phyloP scores from a whole-genome alignment of 495 filamentous ascomycete genomes.

The Alectoria sarmentosa region DNA sequence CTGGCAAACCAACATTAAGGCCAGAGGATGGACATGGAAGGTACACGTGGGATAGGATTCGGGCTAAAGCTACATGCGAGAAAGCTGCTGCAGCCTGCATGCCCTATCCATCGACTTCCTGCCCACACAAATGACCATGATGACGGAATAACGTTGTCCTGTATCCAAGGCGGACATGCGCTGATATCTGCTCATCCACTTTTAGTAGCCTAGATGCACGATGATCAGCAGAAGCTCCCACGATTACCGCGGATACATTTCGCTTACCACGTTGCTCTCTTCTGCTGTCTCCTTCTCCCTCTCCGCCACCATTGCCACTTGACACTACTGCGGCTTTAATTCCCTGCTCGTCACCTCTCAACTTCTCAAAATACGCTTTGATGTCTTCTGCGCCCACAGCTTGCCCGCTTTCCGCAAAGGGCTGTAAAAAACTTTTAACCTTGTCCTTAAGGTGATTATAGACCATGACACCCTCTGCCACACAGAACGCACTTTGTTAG shows the following conservation, averaged over 20 bases:
- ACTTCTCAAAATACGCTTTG: slow-evolving; percentile 87
- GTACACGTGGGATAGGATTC: not conserved
- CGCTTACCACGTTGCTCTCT: slow-evolving; percentile 51
- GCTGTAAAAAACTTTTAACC: slow-evolving; percentile 82
- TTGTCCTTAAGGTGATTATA: slow-evolving; percentile 94
- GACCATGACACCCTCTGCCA: slow-evolving; percentile 80
- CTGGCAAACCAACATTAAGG: not conserved
- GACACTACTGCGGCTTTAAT: slow-evolving; percentile 40
- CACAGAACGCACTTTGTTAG: not conserved
- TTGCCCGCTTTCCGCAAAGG: slow-evolving; percentile 85
- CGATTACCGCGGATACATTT: not conserved
- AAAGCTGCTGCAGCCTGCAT: not conserved
- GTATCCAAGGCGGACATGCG: not conserved
- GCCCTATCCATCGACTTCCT: not conserved
- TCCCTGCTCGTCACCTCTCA: slow-evolving; percentile 73
- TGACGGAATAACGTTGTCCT: not conserved
- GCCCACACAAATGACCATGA: not conserved
- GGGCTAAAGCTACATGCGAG: not conserved
- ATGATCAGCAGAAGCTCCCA: slow-evolving; percentile 1
- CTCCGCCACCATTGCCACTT: slow-evolving; percentile 42
- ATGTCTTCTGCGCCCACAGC: slow-evolving; percentile 90
- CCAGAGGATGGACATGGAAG: not conserved
- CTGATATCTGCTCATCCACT: not conserved
- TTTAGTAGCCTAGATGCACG: not conserved
- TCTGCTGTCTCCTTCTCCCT: slow-evolving; percentile 40